Evolutionary conservation across 306 rosid genomes (phyloP).

Genomic region (Acacia confusa): DNA sequence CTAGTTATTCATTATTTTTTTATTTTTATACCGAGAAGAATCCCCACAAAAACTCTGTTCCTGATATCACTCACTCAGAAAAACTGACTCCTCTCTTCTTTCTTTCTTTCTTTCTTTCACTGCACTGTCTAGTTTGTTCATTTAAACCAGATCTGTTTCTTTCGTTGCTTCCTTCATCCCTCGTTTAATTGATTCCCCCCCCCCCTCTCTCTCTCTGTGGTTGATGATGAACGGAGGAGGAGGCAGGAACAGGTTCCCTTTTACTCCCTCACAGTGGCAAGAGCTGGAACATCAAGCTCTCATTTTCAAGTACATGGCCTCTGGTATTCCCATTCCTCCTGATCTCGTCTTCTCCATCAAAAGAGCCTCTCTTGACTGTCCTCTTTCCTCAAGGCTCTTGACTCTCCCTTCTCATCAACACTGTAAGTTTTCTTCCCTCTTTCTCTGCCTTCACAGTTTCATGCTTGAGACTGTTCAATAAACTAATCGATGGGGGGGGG

Average conservation of each 20-base stretch:
- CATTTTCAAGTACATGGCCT: conserved; percentile 91
- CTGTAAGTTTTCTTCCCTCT: conserved; percentile 37
- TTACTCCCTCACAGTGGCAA: conserved; percentile 93
- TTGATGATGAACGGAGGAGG: conserved; percentile 56
- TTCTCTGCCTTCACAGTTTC: not conserved
- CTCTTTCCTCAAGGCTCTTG: conserved; percentile 59
- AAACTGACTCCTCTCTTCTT: conserved; percentile 16
- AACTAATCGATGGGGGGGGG: not conserved
- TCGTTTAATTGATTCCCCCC: conserved; percentile 9
- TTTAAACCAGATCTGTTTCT: conserved; percentile 28
- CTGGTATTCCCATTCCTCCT: conserved; percentile 87
- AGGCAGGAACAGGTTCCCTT: conserved; percentile 73
- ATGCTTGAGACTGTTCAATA: not conserved
- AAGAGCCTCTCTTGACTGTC: conserved; percentile 63
- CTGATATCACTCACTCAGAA: not conserved
- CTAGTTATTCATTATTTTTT: not conserved
- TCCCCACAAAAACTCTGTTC: not conserved
- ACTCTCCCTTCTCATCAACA: conserved; percentile 72
- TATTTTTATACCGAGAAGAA: not conserved
- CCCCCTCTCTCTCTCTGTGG: not conserved
- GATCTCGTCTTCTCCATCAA: conserved; percentile 79
- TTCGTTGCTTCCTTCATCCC: not conserved
- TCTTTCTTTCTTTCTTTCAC: conserved; percentile 10
- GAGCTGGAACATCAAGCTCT: conserved; percentile 99
- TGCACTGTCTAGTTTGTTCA: conserved; percentile 18